Evolutionary conservation across 306 rosid genomes (phyloP).

Genomic region (Biancaea sappan): DNA sequence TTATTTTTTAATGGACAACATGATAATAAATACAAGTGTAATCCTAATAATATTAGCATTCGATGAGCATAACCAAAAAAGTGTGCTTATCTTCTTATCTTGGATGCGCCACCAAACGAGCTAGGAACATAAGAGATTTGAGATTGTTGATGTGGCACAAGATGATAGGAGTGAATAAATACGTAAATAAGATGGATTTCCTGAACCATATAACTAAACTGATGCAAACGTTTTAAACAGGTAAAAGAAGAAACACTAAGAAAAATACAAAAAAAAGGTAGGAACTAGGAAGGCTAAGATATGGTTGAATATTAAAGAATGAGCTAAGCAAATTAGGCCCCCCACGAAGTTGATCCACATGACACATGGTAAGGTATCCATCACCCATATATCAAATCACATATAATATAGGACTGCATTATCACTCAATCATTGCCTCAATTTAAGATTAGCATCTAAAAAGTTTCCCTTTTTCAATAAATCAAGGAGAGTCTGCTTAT

Average conservation of each 20-base stretch:
- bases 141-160: conserved; percentile 13
- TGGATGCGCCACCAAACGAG: not conserved
- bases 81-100: not conserved
- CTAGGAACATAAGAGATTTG: conserved; percentile 24
- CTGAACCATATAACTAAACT: conserved; percentile 27
- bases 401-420: conserved; percentile 19
- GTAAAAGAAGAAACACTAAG: not conserved
- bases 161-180: conserved; percentile 33
- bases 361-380: conserved; percentile 27
- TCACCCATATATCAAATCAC: conserved; percentile 29
- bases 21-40: no score
- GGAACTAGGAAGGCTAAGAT: conserved; percentile 30
- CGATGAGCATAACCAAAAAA: not conserved
- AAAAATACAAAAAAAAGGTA: not conserved
- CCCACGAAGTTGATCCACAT: conserved; percentile 43
- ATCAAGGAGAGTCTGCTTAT: not conserved
- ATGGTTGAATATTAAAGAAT: conserved; percentile 49
- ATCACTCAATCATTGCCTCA: conserved; percentile 41
- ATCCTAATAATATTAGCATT: not conserved
- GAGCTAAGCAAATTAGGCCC: conserved; percentile 45
- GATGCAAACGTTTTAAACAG: conserved; percentile 22
- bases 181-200: conserved; percentile 34
- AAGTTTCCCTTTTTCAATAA: not conserved
- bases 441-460: conserved; percentile 15
- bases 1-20: no score